Conservation (phyloP, 2,329 filamentous ascomycete species). For the Fonsecaea nubica region DNA sequence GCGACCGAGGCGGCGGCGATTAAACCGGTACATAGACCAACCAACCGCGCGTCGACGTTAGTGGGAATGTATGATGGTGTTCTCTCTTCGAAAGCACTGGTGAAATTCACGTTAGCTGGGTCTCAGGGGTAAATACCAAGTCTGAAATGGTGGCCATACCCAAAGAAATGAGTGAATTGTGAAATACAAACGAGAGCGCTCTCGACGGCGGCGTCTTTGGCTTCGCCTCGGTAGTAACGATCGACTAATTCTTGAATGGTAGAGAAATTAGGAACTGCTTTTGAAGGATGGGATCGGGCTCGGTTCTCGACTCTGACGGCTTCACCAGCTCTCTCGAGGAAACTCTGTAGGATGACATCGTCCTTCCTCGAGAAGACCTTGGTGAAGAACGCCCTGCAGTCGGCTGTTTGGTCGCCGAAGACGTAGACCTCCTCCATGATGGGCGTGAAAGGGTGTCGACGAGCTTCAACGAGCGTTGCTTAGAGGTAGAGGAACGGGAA, state of each 20-base stretch:
- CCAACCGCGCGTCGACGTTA: conserved; percentile 46
- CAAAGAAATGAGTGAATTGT: conserved; percentile 53
- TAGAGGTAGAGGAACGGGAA: conserved; percentile 29
- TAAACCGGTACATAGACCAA: conserved; percentile 54
- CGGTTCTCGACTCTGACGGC: conserved; percentile 52
- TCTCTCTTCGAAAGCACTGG: conserved; percentile 52
- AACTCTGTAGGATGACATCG: conserved; percentile 50
- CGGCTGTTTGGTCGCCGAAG: conserved; percentile 56
- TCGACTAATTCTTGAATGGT: conserved; percentile 42
- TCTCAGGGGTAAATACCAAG: conserved; percentile 3
- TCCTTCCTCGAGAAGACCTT: conserved; percentile 51
- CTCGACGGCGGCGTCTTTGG: conserved; percentile 49
- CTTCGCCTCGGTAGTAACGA: conserved; percentile 41
- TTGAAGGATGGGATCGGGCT: conserved; percentile 39
- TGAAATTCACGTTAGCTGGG: conserved; percentile 31
- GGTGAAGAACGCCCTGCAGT: conserved; percentile 51
- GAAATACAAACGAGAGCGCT: conserved; percentile 53
- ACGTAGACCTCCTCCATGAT: conserved; percentile 49
- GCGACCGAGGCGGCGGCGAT: conserved; percentile 51
- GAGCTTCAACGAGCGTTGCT: conserved; percentile 39
- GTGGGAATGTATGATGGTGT: conserved; percentile 49
- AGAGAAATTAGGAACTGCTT: conserved; percentile 41
- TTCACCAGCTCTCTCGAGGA: conserved; percentile 52
- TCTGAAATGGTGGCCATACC: conserved; percentile 44
- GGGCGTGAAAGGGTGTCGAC: conserved; percentile 33